Percentiles rank a stretch among this genome's conserved stretches.
phyloP scores from a whole-genome alignment of 2,329 filamentous ascomycete genomes.

The Penicillium sp. region DNA sequence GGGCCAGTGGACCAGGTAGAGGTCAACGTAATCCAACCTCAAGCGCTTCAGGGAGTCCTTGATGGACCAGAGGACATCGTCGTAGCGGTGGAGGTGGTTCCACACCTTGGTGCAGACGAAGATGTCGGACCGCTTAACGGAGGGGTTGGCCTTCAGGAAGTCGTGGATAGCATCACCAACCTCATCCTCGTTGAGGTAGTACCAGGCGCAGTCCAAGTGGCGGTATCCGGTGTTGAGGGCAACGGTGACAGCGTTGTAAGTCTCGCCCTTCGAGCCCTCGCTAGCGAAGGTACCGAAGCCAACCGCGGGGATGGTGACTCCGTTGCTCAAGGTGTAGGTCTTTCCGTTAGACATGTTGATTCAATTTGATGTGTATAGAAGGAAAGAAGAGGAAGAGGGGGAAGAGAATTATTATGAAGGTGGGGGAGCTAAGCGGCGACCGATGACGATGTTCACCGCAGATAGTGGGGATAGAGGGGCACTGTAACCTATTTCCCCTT shows the following conservation, averaged over 20 bases:
- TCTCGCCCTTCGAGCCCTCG: conserved; percentile 62
- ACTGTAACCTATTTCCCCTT: neutral
- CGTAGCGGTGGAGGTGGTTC: conserved; percentile 53
- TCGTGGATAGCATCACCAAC: conserved; percentile 56
- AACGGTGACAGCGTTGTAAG: conserved; percentile 55
- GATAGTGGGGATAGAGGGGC: conserved; percentile 12
- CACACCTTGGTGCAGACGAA: conserved; percentile 57
- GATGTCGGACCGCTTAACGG: conserved; percentile 52
- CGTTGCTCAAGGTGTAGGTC: conserved; percentile 57
- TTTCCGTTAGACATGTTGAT: conserved; percentile 56
- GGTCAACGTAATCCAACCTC: conserved; percentile 69
- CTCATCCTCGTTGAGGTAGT: conserved; percentile 56
- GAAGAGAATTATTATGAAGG: conserved; percentile 6
- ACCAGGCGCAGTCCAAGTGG: conserved; percentile 59
- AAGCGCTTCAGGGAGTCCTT: conserved; percentile 64
- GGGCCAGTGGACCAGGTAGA: conserved; percentile 62
- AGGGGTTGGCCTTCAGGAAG: conserved; percentile 53
- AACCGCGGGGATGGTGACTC: conserved; percentile 62
- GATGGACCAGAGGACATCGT: conserved; percentile 55
- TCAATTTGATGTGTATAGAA: conserved; percentile 7
- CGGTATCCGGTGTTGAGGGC: conserved; percentile 55
- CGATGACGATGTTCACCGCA: conserved; percentile 20
- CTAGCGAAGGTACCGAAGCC: conserved; percentile 69
- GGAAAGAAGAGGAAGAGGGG: neutral
- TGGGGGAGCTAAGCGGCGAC: conserved; percentile 10